Percentiles rank a stretch among this genome's conserved stretches.
Evolutionary conservation across 176 grass and related monocot species (phyloP).

Genomic region (Oryza punctata): DNA sequence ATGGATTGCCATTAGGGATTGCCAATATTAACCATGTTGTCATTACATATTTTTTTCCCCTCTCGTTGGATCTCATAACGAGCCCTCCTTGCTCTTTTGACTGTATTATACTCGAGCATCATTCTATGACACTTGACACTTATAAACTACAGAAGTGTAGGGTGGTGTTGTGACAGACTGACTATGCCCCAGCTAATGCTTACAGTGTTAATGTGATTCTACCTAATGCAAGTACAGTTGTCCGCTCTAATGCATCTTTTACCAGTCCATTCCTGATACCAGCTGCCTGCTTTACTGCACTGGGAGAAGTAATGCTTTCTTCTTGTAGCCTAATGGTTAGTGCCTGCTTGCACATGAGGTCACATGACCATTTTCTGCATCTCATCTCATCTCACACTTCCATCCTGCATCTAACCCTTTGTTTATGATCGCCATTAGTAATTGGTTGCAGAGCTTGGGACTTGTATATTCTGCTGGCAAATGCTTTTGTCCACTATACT

Average conservation of each 20-base stretch:
- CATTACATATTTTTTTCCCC: constrained; percentile 34
- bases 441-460: constrained; percentile 23
- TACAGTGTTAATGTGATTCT: constrained; percentile 23
- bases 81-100: constrained; percentile 44
- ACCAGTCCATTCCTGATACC: constrained; percentile 21
- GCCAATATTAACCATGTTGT: constrained; percentile 47
- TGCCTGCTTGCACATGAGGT: constrained; percentile 42
- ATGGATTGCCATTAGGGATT: constrained; percentile 44
- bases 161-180: constrained; percentile 38
- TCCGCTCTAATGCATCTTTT: constrained; percentile 22
- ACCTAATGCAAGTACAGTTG: constrained; percentile 37
- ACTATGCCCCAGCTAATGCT: constrained; percentile 28
- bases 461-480: neutral
- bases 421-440: constrained; percentile 25
- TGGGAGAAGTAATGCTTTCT: constrained; percentile 25
- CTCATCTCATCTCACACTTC: constrained; percentile 22
- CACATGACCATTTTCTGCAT: constrained; percentile 46
- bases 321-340: constrained; percentile 31
- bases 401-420: constrained; percentile 16
- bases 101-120: constrained; percentile 62
- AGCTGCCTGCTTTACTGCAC: neutral
- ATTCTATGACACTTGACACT: constrained; percentile 54
- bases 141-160: constrained; percentile 42
- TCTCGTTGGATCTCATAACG: constrained; percentile 31
- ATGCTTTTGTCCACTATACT: constrained; percentile 37